Evolutionary conservation across 805 yeast species (phyloP).

Genomic region (Ogataea paradorogensis): DNA sequence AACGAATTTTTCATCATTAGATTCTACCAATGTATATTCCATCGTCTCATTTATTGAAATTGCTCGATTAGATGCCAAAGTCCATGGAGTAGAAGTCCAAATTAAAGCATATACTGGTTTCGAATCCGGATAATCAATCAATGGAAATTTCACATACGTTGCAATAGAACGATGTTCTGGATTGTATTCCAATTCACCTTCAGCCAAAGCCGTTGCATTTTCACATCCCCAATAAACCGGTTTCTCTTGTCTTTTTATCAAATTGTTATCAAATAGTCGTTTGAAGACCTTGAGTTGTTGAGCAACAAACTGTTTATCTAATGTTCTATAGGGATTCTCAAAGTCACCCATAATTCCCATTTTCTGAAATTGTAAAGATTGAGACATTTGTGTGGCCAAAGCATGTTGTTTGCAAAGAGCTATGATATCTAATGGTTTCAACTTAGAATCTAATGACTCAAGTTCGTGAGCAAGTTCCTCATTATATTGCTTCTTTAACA

Average conservation of each 20-base stretch:
- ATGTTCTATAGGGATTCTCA: conserved; percentile 67
- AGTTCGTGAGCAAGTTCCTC: conserved; percentile 10
- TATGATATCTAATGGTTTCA: conserved; percentile 55
- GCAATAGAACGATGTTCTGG: conserved; percentile 66
- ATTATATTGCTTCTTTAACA: conserved; percentile 20
- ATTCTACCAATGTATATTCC: conserved; percentile 50
- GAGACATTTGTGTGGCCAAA: conserved; percentile 56
- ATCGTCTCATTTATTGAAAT: conserved; percentile 64
- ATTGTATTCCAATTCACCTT: conserved; percentile 90
- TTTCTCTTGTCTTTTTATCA: conserved; percentile 79
- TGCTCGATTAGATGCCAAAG: conserved; percentile 83
- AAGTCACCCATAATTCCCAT: conserved; percentile 87
- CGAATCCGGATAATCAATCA: conserved; percentile 30
- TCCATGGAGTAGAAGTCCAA: conserved; percentile 99
- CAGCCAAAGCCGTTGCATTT: conserved; percentile 91
- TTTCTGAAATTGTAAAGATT: conserved; percentile 58
- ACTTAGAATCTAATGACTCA: conserved; percentile 11
- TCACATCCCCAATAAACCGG: conserved; percentile 99
- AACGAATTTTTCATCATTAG: conserved; percentile 43
- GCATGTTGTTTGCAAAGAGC: conserved; percentile 71
- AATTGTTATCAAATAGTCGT: conserved; percentile 57
- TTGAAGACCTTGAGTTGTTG: conserved; percentile 72
- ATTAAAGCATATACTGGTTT: conserved; percentile 45
- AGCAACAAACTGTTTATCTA: conserved; percentile 67
- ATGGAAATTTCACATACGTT: conserved; percentile 65